phyloP scores from a whole-genome alignment of 2,329 filamentous ascomycete genomes.

The Neoscytalidium dimidiatum region DNA sequence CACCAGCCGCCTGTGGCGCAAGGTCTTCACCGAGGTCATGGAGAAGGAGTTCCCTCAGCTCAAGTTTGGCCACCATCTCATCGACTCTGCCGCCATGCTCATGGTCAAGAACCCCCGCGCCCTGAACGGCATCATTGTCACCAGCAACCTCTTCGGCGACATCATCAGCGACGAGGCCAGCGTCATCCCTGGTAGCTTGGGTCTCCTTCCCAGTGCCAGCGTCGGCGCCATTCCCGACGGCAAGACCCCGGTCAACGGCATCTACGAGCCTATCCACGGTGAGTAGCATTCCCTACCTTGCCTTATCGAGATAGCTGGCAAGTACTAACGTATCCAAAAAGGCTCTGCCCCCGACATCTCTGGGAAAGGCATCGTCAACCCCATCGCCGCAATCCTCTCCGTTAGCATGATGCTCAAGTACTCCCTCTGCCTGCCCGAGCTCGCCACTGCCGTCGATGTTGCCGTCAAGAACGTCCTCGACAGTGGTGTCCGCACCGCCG shows the following conservation, averaged over 20 bases:
- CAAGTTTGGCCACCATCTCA: slow-evolving; percentile 83
- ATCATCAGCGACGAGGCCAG: slow-evolving; percentile 95
- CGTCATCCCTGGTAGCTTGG: slow-evolving; percentile 89
- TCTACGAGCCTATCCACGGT: slow-evolving; percentile 98
- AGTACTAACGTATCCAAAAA: slow-evolving; percentile 33
- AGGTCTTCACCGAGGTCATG: slow-evolving; percentile 82
- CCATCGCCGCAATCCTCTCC: slow-evolving; percentile 86
- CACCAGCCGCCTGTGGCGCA: slow-evolving; percentile 85
- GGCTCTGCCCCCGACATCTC: slow-evolving; percentile 92
- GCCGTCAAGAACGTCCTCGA: slow-evolving; percentile 82
- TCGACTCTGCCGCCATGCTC: slow-evolving; percentile 96
- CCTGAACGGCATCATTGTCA: slow-evolving; percentile 88
- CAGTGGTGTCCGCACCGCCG: slow-evolving; percentile 73
- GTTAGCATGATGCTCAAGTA: slow-evolving; percentile 96
- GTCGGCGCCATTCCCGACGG: slow-evolving; percentile 84
- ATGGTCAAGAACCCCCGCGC: slow-evolving; percentile 91
- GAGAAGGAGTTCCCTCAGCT: slow-evolving; percentile 85
- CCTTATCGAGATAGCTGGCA: background rate
- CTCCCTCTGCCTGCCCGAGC: slow-evolving; percentile 75
- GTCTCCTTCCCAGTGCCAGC: slow-evolving; percentile 84
- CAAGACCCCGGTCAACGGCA: slow-evolving; percentile 82
- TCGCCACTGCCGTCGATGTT: slow-evolving; percentile 77
- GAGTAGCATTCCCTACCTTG: slow-evolving; percentile 31
- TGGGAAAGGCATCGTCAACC: slow-evolving; percentile 88
- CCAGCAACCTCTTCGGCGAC: slow-evolving; percentile 92